Base-by-base conservation (phyloP, 2,329 filamentous ascomycete genomes). In the Arthroderma sp. region DNA sequence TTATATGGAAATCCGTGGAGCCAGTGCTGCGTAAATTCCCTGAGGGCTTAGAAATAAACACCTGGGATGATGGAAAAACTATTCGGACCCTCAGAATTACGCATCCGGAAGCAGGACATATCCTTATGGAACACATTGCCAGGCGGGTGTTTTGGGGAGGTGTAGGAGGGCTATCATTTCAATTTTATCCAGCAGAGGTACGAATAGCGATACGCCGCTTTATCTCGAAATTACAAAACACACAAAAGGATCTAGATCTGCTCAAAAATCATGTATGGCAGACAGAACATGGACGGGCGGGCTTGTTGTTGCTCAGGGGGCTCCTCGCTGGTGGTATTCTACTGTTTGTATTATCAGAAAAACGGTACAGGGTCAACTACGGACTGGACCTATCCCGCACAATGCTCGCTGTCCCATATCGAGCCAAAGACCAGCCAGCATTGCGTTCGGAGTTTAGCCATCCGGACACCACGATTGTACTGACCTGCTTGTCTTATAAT, bases 331-430 rank as follows among this genome's bases (percentile, higher is more conserved):
- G 65, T 0, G 72, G 75, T 0, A 61, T 83, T 0, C 51, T 84
- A 0, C 52, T 51, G 0, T 81, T 79, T 48, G 64, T 62, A 0
- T 59, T 83, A 0, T 57, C 61, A 0, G 59, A 71, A 7, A 83
- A 82, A 52, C 63, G 79, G 1, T 84, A 75, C 75, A 60, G 73
- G 2, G 79, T 85, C 0, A 72, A 82, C 45, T 85, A 78, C 47
- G 80, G 81, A 0, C 61, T 74, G 0, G 70, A 77, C 52, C 47
- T 52, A 0, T 69, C 67, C 0, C 80, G 77, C 69, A 66, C 72
- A 0, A 62, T 56, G 41, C 65, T 81, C 0, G 72, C 73, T 0
- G 74, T 83, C 0, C 79, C 77, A 0, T 83, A 71, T 49, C 65
- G 67, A 5, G 76, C 75, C 0, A 81, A 81, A 45, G 77, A 78